These are phyloP conservation scores for Apophysomyces trapeziformis DNA, from an alignment of 371 early-diverging fungal species.

Conservation along the genomic window DNA sequence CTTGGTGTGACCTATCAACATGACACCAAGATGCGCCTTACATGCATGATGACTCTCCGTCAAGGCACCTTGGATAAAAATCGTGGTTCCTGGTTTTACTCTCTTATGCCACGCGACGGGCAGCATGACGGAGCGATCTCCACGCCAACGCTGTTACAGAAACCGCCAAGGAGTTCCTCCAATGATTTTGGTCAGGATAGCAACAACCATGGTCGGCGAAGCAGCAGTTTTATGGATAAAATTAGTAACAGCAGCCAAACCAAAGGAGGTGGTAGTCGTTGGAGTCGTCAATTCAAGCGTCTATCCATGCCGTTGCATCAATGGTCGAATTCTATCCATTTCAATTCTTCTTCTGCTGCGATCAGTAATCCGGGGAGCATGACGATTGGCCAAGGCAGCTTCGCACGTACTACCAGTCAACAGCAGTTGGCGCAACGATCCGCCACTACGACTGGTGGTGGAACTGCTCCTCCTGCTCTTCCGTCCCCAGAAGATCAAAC, in stretches of 20 bases:
- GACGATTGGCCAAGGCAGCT: conserved; percentile 9
- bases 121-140: not conserved
- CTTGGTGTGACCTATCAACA: conserved; percentile 47
- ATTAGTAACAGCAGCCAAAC: conserved; percentile 17
- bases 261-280: conserved; percentile 7
- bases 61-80: conserved; percentile 31
- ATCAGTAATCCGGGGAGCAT: conserved; percentile 18
- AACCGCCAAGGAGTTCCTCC: not conserved
- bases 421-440: not conserved
- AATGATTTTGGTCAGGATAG: conserved; percentile 2
- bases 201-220: not conserved
- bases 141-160: conserved; percentile 15
- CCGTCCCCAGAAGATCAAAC: not conserved
- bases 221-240: conserved; percentile 23
- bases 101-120: conserved; percentile 5
- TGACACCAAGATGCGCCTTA: conserved; percentile 33
- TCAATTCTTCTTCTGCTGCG: conserved; percentile 25
- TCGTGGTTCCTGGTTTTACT: conserved; percentile 13
- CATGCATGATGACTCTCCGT: conserved; percentile 45
- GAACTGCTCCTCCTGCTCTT: not conserved
- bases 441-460: too few species aligned
- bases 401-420: not conserved
- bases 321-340: conserved; percentile 30
- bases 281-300: conserved; percentile 30
- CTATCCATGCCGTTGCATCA: conserved; percentile 27